A percentile compares a stretch with the other conserved stretches of the same genome.
phyloP scores from a whole-genome alignment of 768 basidiomycete genomes.

The Termitomyces sp. region DNA sequence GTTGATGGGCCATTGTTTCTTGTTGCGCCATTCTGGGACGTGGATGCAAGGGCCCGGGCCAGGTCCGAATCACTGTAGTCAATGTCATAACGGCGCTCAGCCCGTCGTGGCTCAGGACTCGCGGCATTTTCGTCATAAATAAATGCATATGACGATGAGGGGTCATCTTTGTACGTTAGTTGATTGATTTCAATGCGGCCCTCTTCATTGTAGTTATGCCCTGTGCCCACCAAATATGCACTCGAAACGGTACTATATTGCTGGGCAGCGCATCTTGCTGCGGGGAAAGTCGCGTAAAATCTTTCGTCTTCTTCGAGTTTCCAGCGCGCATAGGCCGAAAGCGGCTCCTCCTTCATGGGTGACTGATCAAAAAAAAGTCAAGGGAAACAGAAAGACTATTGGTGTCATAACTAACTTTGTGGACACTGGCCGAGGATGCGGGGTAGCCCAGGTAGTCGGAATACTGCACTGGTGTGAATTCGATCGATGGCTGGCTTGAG shows the following conservation, averaged over 20 bases:
- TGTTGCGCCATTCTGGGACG: neutral
- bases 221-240: slow-evolving; percentile 11
- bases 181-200: slow-evolving; percentile 1
- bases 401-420: slow-evolving; percentile 1
- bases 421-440: neutral
- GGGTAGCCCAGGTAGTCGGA: neutral
- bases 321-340: slow-evolving; percentile 26
- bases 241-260: slow-evolving; percentile 10
- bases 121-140: neutral
- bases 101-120: neutral
- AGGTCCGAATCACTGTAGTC: neutral
- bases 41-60: neutral
- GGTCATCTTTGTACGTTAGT: neutral
- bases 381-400: neutral
- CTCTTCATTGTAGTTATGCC: slow-evolving; percentile 9
- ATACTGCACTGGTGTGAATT: slow-evolving; percentile 2
- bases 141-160: neutral
- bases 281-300: slow-evolving; percentile 34
- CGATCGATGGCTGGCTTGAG: neutral
- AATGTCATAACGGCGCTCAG: neutral
- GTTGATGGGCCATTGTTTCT: neutral
- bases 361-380: slow-evolving; percentile 5
- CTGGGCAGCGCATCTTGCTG: slow-evolving; percentile 20
- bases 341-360: slow-evolving; percentile 6
- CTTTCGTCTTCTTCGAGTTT: slow-evolving; percentile 30